A percentile compares a stretch with the other conserved stretches of the same genome.
These are phyloP conservation scores for Ascochyta clinopodiicola DNA, from an alignment of 2,329 filamentous ascomycete species.

Conservation along the genomic window DNA sequence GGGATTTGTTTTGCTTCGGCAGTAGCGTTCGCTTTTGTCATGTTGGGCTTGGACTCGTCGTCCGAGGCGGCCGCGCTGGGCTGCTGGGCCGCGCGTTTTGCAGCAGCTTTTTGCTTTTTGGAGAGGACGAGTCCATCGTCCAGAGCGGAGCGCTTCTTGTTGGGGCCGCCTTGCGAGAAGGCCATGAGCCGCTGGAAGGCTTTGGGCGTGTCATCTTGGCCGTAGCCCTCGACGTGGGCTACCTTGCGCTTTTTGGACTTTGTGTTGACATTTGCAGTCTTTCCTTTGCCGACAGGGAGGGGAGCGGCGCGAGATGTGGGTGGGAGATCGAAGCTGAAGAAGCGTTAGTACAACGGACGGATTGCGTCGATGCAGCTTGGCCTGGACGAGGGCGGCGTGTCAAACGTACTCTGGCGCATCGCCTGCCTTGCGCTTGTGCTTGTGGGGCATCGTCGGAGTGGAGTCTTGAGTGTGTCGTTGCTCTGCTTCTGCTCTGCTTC, in stretches of 20 bases:
- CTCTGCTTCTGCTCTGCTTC: not conserved
- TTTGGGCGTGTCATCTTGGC: constrained; percentile 81
- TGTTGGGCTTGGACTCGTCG: constrained; percentile 3
- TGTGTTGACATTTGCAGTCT: constrained; percentile 41
- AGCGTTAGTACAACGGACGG: constrained; percentile 43
- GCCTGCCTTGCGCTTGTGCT: constrained; percentile 73
- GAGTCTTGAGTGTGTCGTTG: not conserved
- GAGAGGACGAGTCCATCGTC: constrained; percentile 68
- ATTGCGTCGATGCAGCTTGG: not conserved
- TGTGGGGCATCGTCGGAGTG: constrained; percentile 73
- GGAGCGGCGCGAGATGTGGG: constrained; percentile 66
- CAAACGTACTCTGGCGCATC: constrained; percentile 46
- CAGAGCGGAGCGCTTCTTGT: constrained; percentile 64
- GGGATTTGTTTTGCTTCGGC: constrained; percentile 18
- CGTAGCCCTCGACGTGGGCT: constrained; percentile 58
- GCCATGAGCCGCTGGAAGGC: constrained; percentile 88
- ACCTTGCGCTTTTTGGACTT: constrained; percentile 48
- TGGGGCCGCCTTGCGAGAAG: constrained; percentile 61
- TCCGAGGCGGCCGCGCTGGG: not conserved
- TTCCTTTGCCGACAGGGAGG: constrained; percentile 60
- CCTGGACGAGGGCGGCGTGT: not conserved
- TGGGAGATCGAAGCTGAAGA: constrained; percentile 64
- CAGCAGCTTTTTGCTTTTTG: constrained; percentile 57
- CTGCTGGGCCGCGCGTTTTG: constrained; percentile 16
- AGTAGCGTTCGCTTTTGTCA: constrained; percentile 34